phyloP scores from a whole-genome alignment of 2,329 filamentous ascomycete genomes.

The Elsinoe perseae region DNA sequence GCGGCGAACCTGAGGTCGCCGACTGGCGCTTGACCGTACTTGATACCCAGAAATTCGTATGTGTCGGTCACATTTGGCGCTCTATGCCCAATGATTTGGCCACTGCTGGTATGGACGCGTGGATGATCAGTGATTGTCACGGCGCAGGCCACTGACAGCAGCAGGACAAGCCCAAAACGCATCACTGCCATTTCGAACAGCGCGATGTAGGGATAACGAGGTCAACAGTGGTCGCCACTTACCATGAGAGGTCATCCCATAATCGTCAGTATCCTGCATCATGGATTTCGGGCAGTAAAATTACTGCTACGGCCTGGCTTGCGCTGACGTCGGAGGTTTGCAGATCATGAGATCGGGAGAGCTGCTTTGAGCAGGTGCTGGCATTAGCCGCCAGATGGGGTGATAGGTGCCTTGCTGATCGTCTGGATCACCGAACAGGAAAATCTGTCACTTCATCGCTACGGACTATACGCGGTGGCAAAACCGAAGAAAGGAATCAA shows the following conservation, averaged over 20 bases:
- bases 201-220: background rate
- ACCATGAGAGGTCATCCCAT: background rate
- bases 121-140: background rate
- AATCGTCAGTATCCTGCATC: background rate
- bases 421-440: no score
- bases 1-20: slow-evolving; percentile 30
- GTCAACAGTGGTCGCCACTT: background rate
- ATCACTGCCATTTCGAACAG: background rate
- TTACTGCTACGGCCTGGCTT: background rate
- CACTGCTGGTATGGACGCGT: background rate
- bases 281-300: background rate
- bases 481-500: no score
- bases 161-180: background rate
- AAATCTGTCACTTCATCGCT: no score
- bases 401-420: no score
- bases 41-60: slow-evolving; percentile 31
- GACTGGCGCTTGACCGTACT: slow-evolving; percentile 30
- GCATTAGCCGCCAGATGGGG: background rate
- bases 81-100: background rate
- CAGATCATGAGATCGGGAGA: background rate
- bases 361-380: background rate
- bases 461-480: no score
- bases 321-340: background rate
- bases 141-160: background rate
- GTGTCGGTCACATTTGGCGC: background rate